phyloP scores from a whole-genome alignment of 257 asterid species.

The Parsonsia alboflavescens region DNA sequence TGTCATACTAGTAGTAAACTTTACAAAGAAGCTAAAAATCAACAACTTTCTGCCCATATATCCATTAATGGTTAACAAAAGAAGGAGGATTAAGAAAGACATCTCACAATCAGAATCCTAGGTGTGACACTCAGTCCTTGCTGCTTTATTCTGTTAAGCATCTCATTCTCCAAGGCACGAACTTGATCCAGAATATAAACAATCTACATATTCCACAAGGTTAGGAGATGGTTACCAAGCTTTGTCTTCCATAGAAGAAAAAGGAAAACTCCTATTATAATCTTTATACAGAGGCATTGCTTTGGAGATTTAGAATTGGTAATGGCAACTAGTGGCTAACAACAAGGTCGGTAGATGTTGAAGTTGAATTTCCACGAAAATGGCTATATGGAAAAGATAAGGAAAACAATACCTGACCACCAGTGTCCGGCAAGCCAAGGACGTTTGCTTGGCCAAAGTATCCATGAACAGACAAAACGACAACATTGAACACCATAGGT shows the following conservation, averaged over 20 bases:
- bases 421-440: constrained; percentile 97
- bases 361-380: background rate
- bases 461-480: constrained; percentile 83
- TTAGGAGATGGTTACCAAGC: constrained; percentile 6
- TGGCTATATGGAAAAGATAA: too few relatives aligned
- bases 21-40: background rate
- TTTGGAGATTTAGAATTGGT: background rate
- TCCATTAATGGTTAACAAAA: background rate
- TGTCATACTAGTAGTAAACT: background rate
- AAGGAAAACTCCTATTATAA: background rate
- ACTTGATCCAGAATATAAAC: constrained; percentile 98
- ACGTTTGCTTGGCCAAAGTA: constrained; percentile 99
- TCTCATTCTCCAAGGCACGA: constrained; percentile 91
- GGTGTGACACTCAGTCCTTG: constrained; percentile 85
- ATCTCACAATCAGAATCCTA: constrained; percentile 67
- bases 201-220: constrained; percentile 40
- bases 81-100: background rate
- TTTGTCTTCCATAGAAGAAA: background rate
- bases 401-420: constrained; percentile 77
- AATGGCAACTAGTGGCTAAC: too few relatives aligned
- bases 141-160: constrained; percentile 75
- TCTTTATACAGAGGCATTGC: background rate
- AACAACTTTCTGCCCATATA: background rate
- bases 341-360: background rate
- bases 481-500: constrained; percentile 96